A percentile compares a stretch with the other conserved stretches of the same genome.
Conservation (phyloP, 2,329 filamentous ascomycete genomes). For the Exophiala dermatitidis region DNA sequence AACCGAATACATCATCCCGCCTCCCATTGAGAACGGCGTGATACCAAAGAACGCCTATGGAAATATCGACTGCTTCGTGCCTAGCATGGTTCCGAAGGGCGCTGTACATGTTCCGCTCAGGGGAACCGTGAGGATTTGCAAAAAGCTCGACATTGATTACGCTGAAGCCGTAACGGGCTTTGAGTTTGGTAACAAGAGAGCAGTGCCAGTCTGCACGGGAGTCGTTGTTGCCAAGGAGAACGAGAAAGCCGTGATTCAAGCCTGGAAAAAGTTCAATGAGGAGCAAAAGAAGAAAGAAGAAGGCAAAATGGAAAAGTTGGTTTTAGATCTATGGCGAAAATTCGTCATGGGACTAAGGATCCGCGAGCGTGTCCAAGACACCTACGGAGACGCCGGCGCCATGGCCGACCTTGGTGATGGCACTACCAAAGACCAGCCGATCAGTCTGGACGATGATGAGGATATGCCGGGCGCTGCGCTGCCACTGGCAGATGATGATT, state of each 20-base stretch:
- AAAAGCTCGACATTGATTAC: constrained; percentile 74
- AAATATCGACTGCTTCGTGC: constrained; percentile 92
- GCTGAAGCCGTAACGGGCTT: constrained; percentile 95
- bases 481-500: constrained; percentile 18
- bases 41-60: constrained; percentile 94
- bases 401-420: constrained; percentile 20
- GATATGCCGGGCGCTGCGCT: constrained; percentile 16
- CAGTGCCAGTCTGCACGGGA: constrained; percentile 83
- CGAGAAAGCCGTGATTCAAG: constrained; percentile 64
- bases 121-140: constrained; percentile 72
- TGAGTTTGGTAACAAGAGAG: constrained; percentile 90
- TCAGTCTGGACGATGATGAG: constrained; percentile 26
- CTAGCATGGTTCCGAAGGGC: constrained; percentile 82
- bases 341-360: constrained; percentile 82
- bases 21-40: constrained; percentile 71
- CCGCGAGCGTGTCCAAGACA: constrained; percentile 63
- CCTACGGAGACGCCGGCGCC: constrained; percentile 61
- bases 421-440: constrained; percentile 18
- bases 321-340: constrained; percentile 73
- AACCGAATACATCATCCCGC: constrained; percentile 91
- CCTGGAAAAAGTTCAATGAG: constrained; percentile 69
- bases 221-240: constrained; percentile 83
- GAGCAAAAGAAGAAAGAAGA: constrained; percentile 73
- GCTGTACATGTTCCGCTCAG: constrained; percentile 76
- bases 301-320: constrained; percentile 68